A percentile compares a stretch with the other conserved stretches of the same genome.
Evolutionary conservation across 1,284 basidiomycete genomes (phyloP).

Genomic region (Afroboletus lepidellus): DNA sequence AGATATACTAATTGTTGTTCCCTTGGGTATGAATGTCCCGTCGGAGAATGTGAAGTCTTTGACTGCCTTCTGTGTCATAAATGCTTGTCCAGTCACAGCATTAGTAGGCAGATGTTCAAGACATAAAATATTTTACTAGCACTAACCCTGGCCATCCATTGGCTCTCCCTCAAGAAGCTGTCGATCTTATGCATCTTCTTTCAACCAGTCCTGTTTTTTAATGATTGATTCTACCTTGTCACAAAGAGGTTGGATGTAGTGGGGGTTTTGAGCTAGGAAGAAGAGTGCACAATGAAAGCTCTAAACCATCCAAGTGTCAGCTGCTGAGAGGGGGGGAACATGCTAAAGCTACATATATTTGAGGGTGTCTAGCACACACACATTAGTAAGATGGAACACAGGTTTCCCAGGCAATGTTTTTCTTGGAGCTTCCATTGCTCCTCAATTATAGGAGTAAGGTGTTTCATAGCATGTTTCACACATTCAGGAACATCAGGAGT

Average conservation of each 20-base stretch:
- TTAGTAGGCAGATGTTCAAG: too few species aligned
- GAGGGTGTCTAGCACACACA: background rate
- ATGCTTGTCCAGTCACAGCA: background rate
- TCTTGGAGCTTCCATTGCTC: too few species aligned
- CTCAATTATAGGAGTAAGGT: conserved; percentile 36
- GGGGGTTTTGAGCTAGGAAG: conserved; percentile 30
- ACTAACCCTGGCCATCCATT: too few species aligned
- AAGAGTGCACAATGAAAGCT: conserved; percentile 38
- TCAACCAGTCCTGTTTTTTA: background rate
- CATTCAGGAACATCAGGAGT: background rate
- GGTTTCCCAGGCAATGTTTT: conserved; percentile 36
- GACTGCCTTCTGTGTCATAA: background rate
- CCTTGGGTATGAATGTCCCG: conserved; percentile 41
- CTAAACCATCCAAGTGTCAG: conserved; percentile 6
- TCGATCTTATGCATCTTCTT: too few species aligned
- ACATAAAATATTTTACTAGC: too few species aligned
- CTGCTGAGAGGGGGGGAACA: too few species aligned
- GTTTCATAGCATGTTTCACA: conserved; percentile 13
- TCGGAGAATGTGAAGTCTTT: conserved; percentile 42
- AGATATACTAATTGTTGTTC: conserved; percentile 30
- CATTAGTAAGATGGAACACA: conserved; percentile 19
- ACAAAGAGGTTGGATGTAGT: too few species aligned
- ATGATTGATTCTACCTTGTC: background rate
- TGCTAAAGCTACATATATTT: background rate
- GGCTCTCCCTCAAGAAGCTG: background rate